These are phyloP conservation scores for Limnanthes douglasii DNA, from an alignment of 345 rosid genomes.

Conservation along the genomic window DNA sequence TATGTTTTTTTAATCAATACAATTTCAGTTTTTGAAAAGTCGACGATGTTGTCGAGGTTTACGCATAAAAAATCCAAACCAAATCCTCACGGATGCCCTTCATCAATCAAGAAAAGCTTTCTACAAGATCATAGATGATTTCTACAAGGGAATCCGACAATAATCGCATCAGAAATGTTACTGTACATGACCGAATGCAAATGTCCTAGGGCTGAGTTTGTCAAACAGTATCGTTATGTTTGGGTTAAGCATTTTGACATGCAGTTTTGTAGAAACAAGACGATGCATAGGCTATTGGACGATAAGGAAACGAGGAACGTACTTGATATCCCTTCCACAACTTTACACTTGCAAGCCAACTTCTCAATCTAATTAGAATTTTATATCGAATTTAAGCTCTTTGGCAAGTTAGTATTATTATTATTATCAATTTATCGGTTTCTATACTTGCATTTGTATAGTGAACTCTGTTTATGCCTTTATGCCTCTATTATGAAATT, in stretches of 20 bases:
- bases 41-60: conserved; percentile 38
- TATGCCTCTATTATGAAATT: too few relatives aligned
- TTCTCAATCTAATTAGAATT: conserved; percentile 9
- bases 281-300: conserved; percentile 51
- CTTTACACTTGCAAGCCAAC: conserved; percentile 62
- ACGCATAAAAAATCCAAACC: conserved; percentile 29
- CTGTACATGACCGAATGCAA: conserved; percentile 58
- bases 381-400: too few relatives aligned
- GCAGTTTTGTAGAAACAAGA: conserved; percentile 54
- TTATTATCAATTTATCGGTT: too few relatives aligned
- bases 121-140: conserved; percentile 78
- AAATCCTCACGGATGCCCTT: conserved; percentile 60
- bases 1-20: too few relatives aligned
- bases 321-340: conserved; percentile 69
- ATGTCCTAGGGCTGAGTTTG: conserved; percentile 30
- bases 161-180: conserved; percentile 64
- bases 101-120: conserved; percentile 49
- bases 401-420: too few relatives aligned
- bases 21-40: too few relatives aligned
- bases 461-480: background rate
- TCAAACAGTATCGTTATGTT: conserved; percentile 44
- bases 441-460: background rate
- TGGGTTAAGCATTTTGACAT: conserved; percentile 96
- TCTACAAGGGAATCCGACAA: conserved; percentile 58
- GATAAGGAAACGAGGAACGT: conserved; percentile 53